Evolutionary conservation across 1,284 basidiomycete species (phyloP).

Genomic region (Sporisorium sorghi): DNA sequence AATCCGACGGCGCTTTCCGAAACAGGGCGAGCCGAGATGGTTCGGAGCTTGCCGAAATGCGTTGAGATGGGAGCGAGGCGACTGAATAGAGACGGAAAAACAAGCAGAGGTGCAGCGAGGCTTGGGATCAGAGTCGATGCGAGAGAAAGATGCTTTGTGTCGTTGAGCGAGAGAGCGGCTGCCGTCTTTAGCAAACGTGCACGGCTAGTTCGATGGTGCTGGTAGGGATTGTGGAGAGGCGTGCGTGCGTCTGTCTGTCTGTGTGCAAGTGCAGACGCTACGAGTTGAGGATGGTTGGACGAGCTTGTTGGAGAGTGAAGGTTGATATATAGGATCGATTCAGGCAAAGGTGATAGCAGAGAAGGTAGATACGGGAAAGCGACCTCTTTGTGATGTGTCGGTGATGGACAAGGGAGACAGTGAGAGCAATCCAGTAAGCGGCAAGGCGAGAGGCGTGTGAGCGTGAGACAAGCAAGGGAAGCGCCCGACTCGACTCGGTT

Average conservation of each 20-base stretch:
- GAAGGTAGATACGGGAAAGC: not conserved
- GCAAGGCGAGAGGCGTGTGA: too few relatives aligned
- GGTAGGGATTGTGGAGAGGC: conserved; percentile 8
- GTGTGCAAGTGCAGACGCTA: not conserved
- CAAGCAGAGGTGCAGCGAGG: not conserved
- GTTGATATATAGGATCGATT: conserved; percentile 4
- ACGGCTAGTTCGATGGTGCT: not conserved
- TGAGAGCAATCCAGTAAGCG: not conserved
- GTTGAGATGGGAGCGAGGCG: not conserved
- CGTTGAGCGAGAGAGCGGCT: not conserved
- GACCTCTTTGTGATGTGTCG: not conserved
- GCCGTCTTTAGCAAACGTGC: not conserved
- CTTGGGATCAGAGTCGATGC: not conserved
- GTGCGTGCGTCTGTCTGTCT: not conserved
- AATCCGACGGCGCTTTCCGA: not conserved
- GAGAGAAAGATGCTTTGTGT: not conserved
- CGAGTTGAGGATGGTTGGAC: too few relatives aligned
- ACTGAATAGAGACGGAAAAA: not conserved
- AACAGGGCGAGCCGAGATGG: not conserved
- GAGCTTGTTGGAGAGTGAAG: too few relatives aligned
- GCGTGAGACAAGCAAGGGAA: not conserved
- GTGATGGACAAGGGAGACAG: not conserved
- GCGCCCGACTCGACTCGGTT: conserved; percentile 1
- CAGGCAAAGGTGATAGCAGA: not conserved
- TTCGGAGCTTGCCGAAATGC: not conserved